Evolutionary conservation across 2,329 filamentous ascomycete species (phyloP).

Genomic region (Ceratocystis ficicola): DNA sequence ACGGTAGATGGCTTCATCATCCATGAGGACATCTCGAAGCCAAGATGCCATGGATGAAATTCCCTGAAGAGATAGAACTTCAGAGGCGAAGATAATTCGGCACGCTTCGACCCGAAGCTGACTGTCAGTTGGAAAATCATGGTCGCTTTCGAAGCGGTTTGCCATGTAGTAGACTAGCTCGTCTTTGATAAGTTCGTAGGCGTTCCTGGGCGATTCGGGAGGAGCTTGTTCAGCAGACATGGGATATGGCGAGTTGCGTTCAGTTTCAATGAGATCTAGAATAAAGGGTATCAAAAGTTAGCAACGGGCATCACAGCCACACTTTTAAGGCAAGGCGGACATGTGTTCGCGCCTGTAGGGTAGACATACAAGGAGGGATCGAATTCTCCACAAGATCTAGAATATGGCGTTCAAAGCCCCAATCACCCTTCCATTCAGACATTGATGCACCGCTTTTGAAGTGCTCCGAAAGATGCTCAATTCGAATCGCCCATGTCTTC

Average conservation of each 20-base stretch:
- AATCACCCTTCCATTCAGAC: conserved; percentile 58
- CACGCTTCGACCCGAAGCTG: conserved; percentile 48
- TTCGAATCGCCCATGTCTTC: conserved; percentile 48
- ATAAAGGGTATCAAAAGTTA: conserved; percentile 13
- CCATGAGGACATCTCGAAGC: conserved; percentile 49
- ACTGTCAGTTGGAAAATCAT: conserved; percentile 36
- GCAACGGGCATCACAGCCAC: conserved; percentile 9
- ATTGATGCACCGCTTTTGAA: conserved; percentile 55
- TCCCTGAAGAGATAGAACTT: conserved; percentile 35
- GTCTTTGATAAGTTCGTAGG: conserved; percentile 50
- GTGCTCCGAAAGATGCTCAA: conserved; percentile 54
- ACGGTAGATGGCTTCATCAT: conserved; percentile 33
- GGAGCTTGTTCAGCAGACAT: conserved; percentile 38
- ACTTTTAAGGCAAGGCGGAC: conserved; percentile 34
- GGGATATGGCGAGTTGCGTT: conserved; percentile 45
- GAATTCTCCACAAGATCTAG: conserved; percentile 54
- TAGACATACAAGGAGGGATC: conserved; percentile 49
- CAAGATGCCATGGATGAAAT: conserved; percentile 36
- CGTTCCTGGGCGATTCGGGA: conserved; percentile 40
- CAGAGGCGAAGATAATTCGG: conserved; percentile 44
- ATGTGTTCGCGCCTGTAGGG: conserved; percentile 24
- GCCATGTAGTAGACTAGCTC: conserved; percentile 43
- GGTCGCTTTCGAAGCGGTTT: conserved; percentile 35
- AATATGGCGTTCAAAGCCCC: conserved; percentile 52
- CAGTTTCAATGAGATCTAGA: conserved; percentile 51